Percentiles rank a stretch among this genome's conserved stretches.
These are phyloP conservation scores for Fusarium begoniae DNA, from an alignment of 2,329 filamentous ascomycete genomes.

Conservation along the genomic window DNA sequence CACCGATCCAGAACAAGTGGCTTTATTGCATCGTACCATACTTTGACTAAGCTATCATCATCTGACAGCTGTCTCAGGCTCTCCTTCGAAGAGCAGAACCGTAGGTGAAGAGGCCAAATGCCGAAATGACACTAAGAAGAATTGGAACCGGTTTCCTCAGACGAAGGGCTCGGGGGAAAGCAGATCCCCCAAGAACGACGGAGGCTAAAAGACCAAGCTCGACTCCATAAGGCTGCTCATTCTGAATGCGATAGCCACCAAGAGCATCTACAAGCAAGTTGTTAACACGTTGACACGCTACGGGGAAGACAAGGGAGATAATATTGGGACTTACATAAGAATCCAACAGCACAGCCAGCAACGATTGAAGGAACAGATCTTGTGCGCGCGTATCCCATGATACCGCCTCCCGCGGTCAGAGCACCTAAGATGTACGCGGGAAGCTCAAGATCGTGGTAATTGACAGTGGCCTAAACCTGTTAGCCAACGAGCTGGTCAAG, in stretches of 20 bases:
- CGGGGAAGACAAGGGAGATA: not conserved
- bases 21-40: not conserved
- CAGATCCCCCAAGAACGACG: not conserved
- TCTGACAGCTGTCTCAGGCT: not conserved
- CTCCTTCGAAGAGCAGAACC: not conserved
- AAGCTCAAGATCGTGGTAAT: constrained; percentile 48
- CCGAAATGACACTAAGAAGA: not conserved
- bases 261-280: constrained; percentile 67
- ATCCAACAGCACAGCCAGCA: constrained; percentile 84
- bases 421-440: constrained; percentile 82
- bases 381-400: constrained; percentile 85
- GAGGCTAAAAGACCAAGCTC: constrained; percentile 92
- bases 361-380: constrained; percentile 86
- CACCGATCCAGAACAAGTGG: not conserved
- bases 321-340: constrained; percentile 61
- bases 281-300: not conserved
- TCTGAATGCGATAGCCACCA: constrained; percentile 82
- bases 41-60: not conserved
- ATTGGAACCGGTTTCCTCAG: not conserved
- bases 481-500: not conserved
- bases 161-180: not conserved
- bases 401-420: constrained; percentile 86
- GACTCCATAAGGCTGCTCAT: constrained; percentile 79
- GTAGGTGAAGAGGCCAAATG: not conserved
- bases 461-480: constrained; percentile 13